Evolutionary conservation across 805 yeast species (phyloP).

Genomic region (Peterozyma toletana): DNA sequence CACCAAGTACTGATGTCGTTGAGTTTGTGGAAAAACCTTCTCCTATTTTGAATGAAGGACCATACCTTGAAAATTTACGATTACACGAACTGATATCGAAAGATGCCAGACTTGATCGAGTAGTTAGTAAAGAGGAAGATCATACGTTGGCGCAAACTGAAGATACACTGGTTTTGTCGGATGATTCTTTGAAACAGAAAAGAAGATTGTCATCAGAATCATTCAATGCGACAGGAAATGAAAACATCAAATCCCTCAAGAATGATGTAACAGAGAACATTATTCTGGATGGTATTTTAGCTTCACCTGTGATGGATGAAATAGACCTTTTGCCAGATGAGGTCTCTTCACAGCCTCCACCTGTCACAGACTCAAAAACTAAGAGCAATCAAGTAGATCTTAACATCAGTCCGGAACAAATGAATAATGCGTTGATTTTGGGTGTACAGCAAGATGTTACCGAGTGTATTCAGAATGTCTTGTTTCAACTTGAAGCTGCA

Average conservation of each 20-base stretch:
- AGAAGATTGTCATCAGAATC: slow-evolving; percentile 8
- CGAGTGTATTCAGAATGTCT: slow-evolving; percentile 91
- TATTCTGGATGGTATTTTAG: not conserved
- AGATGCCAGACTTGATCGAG: not conserved
- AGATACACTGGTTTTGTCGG: not conserved
- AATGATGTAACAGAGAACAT: too few relatives aligned
- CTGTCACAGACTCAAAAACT: not conserved
- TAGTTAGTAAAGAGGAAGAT: not conserved
- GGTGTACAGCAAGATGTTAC: slow-evolving; percentile 97
- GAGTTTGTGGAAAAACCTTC: slow-evolving; percentile 28
- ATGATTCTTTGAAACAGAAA: slow-evolving; percentile 2
- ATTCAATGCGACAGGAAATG: not conserved
- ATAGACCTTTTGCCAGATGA: not conserved
- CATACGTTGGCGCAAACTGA: not conserved
- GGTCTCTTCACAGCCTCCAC: not conserved
- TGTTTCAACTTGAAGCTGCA: slow-evolving; percentile 87
- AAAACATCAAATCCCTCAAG: not conserved
- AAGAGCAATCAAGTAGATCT: not conserved
- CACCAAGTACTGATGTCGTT: slow-evolving; percentile 63
- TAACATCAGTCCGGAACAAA: slow-evolving; percentile 48
- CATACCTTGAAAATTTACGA: not conserved
- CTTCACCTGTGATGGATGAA: not conserved
- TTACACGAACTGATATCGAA: not conserved
- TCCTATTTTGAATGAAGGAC: too few relatives aligned
- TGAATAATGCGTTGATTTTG: slow-evolving; percentile 67